Evolutionary conservation across 2,329 filamentous ascomycete species (phyloP).

Genomic region (Fusarium protoensiforme): DNA sequence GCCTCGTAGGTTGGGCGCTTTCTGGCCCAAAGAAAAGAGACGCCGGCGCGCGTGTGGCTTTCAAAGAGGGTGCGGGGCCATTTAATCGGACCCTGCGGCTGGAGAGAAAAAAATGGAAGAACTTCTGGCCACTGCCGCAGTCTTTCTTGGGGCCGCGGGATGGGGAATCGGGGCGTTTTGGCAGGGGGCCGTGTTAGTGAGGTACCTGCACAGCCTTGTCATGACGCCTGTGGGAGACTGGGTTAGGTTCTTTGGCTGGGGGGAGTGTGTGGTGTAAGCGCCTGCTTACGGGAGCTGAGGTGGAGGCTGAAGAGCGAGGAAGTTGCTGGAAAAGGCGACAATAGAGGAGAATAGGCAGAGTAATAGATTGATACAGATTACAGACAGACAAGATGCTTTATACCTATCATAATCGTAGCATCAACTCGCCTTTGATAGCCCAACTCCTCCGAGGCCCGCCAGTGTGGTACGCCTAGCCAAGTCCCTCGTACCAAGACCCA

Average conservation of each 20-base stretch:
- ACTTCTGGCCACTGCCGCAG: conserved; percentile 31
- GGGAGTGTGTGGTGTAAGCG: conserved; percentile 19
- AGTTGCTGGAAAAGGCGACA: conserved; percentile 19
- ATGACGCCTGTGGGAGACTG: conserved; percentile 10
- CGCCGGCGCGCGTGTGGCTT: conserved; percentile 2
- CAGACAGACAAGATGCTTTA: neutral
- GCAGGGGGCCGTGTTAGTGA: conserved; percentile 34
- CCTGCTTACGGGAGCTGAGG: conserved; percentile 11
- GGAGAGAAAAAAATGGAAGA: conserved; percentile 40
- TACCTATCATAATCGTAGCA: neutral
- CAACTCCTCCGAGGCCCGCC: conserved; percentile 11
- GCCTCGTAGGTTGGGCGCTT: conserved; percentile 1
- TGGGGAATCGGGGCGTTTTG: conserved; percentile 10
- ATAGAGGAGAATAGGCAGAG: neutral
- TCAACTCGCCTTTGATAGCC: conserved; percentile 4
- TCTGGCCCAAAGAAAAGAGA: neutral
- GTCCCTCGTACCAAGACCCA: conserved; percentile 17
- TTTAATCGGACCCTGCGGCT: conserved; percentile 43
- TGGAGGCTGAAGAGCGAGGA: conserved; percentile 11
- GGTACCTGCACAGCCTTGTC: conserved; percentile 39
- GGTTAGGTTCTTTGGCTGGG: neutral
- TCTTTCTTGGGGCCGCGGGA: conserved; percentile 10
- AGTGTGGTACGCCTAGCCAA: conserved; percentile 15
- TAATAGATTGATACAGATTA: neutral
- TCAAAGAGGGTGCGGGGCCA: conserved; percentile 12